A percentile compares a stretch with the other conserved stretches of the same genome.
These are phyloP conservation scores for Cercospora sp. DNA, from an alignment of 2,329 filamentous ascomycete species.

Conservation along the genomic window DNA sequence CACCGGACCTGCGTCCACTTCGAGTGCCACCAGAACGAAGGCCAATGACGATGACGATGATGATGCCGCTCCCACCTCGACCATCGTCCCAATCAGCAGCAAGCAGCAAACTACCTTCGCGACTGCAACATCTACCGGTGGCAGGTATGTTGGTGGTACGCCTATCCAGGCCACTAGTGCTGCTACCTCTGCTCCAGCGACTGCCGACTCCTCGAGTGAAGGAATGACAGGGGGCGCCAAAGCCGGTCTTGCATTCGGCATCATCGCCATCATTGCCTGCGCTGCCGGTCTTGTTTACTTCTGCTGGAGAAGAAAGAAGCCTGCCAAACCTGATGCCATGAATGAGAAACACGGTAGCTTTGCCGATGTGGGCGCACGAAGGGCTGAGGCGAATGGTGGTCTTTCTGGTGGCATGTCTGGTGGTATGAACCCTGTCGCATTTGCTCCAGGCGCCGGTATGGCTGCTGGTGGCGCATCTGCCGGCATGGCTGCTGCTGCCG, in stretches of 20 bases:
- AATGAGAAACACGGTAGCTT: constrained; percentile 42
- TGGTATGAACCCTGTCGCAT: neutral
- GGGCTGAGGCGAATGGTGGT: constrained; percentile 21
- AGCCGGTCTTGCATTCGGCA: constrained; percentile 82
- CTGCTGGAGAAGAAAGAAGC: constrained; percentile 71
- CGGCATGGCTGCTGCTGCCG: constrained; percentile 11
- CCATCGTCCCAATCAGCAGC: constrained; percentile 20
- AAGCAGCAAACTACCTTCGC: constrained; percentile 19
- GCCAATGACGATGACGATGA: neutral
- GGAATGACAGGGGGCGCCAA: constrained; percentile 57
- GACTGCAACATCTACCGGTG: constrained; percentile 21
- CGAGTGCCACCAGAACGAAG: constrained; percentile 16
- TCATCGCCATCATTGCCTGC: constrained; percentile 67
- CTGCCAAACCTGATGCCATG: constrained; percentile 49
- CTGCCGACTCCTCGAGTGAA: constrained; percentile 14
- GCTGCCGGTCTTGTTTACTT: constrained; percentile 70
- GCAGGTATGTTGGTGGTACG: constrained; percentile 23
- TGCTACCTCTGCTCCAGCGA: constrained; percentile 18
- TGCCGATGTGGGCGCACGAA: constrained; percentile 22
- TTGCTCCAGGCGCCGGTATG: neutral
- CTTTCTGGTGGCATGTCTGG: constrained; percentile 9
- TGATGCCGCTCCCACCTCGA: constrained; percentile 17
- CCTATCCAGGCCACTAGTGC: constrained; percentile 28
- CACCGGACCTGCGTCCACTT: constrained; percentile 16
- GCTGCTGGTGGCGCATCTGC: constrained; percentile 8